These are phyloP conservation scores for Senecio squalidus DNA, from an alignment of 140 eudicot genomes.

Conservation along the genomic window DNA sequence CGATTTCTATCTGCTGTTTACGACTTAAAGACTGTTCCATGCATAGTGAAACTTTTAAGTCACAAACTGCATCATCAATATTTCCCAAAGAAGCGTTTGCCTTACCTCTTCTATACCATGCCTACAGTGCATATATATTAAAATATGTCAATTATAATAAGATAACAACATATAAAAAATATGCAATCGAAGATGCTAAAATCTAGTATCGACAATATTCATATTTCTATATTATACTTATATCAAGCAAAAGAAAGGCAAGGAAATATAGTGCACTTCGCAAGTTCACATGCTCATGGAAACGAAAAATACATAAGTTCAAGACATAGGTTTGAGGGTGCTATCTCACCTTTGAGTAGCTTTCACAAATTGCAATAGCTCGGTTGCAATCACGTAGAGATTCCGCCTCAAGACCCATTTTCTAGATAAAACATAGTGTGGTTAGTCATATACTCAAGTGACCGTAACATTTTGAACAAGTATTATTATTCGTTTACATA, in stretches of 20 bases:
- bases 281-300: constrained; percentile 2
- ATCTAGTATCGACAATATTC: neutral
- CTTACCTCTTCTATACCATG: constrained; percentile 95
- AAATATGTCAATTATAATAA: constrained; percentile 8
- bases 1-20: constrained; percentile 64
- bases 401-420: constrained; percentile 60
- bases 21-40: constrained; percentile 64
- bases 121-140: constrained; percentile 34
- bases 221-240: neutral
- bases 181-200: constrained; percentile 6
- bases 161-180: constrained; percentile 3
- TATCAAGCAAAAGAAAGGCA: neutral
- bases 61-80: constrained; percentile 56
- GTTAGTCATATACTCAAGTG: constrained; percentile 7
- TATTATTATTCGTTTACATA: neutral
- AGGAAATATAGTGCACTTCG: constrained; percentile 7
- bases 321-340: constrained; percentile 6
- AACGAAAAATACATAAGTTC: neutral
- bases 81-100: constrained; percentile 67
- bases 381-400: constrained; percentile 70
- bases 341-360: constrained; percentile 73
- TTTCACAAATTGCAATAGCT: constrained; percentile 51
- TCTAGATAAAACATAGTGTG: constrained; percentile 32
- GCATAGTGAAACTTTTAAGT: constrained; percentile 55
- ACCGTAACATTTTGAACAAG: neutral